Percentiles rank a stretch among this genome's conserved stretches.
Evolutionary conservation across 116 monocot species (phyloP).

Genomic region (Dioscorea cayenensis): DNA sequence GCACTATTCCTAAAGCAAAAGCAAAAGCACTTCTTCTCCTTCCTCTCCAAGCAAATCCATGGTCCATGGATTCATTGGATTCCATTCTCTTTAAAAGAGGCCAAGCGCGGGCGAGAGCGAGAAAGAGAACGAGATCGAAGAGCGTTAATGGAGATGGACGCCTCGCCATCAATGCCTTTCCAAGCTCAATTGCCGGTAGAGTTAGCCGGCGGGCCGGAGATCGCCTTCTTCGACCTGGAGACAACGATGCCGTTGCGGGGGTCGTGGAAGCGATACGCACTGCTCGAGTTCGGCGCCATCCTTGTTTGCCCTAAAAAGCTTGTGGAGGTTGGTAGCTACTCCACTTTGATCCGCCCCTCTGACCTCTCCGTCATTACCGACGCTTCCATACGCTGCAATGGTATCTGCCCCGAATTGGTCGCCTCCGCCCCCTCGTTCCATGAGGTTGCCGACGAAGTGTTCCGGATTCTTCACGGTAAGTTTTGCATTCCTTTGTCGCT

Average conservation of each 20-base stretch:
- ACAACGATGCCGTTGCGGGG: conserved; percentile 61
- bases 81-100: no score
- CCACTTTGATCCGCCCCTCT: conserved; percentile 68
- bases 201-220: conserved; percentile 20
- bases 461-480: conserved; percentile 59
- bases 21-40: no score
- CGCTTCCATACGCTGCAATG: conserved; percentile 68
- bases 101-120: no score
- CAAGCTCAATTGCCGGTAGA: neutral
- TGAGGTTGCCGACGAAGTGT: conserved; percentile 67
- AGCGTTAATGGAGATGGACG: neutral
- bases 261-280: conserved; percentile 38
- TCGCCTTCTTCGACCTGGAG: conserved; percentile 96
- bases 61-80: no score
- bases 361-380: conserved; percentile 50
- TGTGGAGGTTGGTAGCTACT: conserved; percentile 62
- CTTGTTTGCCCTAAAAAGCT: conserved; percentile 61
- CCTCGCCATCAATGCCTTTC: neutral
- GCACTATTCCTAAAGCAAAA: no score
- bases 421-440: conserved; percentile 52
- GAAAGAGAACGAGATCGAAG: no score
- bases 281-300: conserved; percentile 87
- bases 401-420: conserved; percentile 63
- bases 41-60: no score
- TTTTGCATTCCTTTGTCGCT: no score